Evolutionary conservation across 2,329 filamentous ascomycete species (phyloP), one percentile per base, ranked within the genome.

Genomic region (Epichloe scottii): DNA sequence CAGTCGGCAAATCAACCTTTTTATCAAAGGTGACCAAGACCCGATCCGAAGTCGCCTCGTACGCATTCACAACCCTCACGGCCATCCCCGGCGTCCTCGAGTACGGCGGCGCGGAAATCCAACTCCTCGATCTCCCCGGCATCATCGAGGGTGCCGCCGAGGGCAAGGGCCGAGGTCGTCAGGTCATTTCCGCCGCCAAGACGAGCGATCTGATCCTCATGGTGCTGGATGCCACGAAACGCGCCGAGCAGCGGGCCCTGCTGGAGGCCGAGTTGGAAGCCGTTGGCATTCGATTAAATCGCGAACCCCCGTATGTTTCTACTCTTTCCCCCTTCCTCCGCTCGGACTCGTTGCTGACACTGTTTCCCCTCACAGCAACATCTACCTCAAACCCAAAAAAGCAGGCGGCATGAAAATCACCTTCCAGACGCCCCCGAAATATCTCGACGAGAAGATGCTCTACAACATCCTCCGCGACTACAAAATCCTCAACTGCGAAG

Each of bases 11-110:
- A 73, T 98, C 93, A 2, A 98, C 93, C 0, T 97, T 98, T 65
- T 68, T 98, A n/a, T 96, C 90, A 46, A 96, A 97, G 65, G 94
- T 98, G 66, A 98, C 93, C 47, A 97, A 95, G 72, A 98, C 94
- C 39, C 89, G 89, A 63, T 95, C 89, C 48, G 91, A 96, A 67
- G 89, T 96, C 30, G 93, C 93, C 1, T 87, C 93, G 0, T 98
- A 98, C 66, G 84, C 91, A 51, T 98, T 98, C 79, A 98, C 93
- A 11, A 98, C 93, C 1, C 76, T 98, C 43, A 98, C 93, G 10
- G 94, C 93, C 37, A 98, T 98, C 59, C 93, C 93, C 1, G 93
- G 93, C 59, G 94, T 98, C 39, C 79, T 98, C 50, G 91, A 96
- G 73, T 98, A 98, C 70, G 93, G 90, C 12, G 94, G 93, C 49